Conservation (phyloP, 768 basidiomycete species). For the Suillus luteus region DNA sequence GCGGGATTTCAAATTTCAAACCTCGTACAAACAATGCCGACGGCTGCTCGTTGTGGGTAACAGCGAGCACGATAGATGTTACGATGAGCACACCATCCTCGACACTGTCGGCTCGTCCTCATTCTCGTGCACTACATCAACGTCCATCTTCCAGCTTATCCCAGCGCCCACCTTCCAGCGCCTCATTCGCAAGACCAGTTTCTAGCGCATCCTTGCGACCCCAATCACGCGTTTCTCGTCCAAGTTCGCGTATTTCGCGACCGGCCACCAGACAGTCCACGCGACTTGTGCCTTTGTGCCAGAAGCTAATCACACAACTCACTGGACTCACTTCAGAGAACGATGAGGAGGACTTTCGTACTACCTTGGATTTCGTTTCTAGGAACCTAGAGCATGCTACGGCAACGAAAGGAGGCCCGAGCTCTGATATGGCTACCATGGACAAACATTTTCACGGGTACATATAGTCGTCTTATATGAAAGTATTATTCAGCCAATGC, state of each 20-base stretch:
- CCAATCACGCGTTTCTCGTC: slow-evolving; percentile 38
- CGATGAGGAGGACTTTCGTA: slow-evolving; percentile 47
- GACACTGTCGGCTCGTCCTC: slow-evolving; percentile 17
- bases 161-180: slow-evolving; percentile 47
- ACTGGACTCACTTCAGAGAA: slow-evolving; percentile 49
- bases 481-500: slow-evolving; percentile 9
- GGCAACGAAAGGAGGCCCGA: slow-evolving; percentile 52
- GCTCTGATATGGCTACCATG: slow-evolving; percentile 55
- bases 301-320: slow-evolving; percentile 55
- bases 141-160: slow-evolving; percentile 41
- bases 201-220: slow-evolving; percentile 43
- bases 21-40: background rate
- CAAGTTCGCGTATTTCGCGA: slow-evolving; percentile 49
- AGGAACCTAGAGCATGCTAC: slow-evolving; percentile 60
- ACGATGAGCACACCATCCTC: slow-evolving; percentile 26
- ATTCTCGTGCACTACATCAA: slow-evolving; percentile 26
- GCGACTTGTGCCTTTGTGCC: slow-evolving; percentile 55
- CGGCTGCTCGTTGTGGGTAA: background rate
- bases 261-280: slow-evolving; percentile 52
- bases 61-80: slow-evolving; percentile 3
- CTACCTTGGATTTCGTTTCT: slow-evolving; percentile 55
- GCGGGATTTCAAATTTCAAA: slow-evolving; percentile 2
- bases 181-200: slow-evolving; percentile 45
- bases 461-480: slow-evolving; percentile 6
- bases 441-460: slow-evolving; percentile 61